phyloP scores from a whole-genome alignment of 129 eudicot genomes.

The Logfia minima region DNA sequence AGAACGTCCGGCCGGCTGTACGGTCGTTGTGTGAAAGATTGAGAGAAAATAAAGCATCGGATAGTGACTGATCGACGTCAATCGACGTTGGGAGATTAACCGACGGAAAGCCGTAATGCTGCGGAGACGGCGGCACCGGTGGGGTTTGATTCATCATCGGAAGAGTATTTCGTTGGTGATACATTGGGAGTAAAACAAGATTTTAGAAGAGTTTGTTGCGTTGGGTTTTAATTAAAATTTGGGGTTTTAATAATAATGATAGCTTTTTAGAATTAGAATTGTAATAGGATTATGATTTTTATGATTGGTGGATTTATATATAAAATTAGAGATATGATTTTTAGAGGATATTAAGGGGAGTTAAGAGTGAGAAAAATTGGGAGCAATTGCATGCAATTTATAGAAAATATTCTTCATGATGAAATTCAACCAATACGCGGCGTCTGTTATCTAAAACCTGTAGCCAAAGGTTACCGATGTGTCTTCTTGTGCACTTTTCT shows the following conservation, averaged over 20 bases:
- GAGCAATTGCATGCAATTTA: constrained; percentile 49
- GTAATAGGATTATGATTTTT: constrained; percentile 11
- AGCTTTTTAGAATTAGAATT: neutral
- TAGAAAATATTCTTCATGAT: constrained; percentile 36
- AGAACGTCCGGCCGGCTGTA: neutral
- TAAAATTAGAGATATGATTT: neutral
- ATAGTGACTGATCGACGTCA: constrained; percentile 24
- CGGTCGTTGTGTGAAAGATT: constrained; percentile 4
- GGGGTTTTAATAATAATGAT: neutral
- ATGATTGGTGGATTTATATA: neutral
- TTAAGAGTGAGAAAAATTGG: neutral
- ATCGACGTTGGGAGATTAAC: constrained; percentile 21
- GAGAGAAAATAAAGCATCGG: constrained; percentile 17
- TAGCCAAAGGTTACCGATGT: neutral
- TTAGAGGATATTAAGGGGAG: neutral
- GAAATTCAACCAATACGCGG: constrained; percentile 29
- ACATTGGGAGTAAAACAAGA: constrained; percentile 19
- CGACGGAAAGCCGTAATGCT: constrained; percentile 21
- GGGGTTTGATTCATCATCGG: constrained; percentile 21
- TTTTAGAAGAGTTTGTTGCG: constrained; percentile 21
- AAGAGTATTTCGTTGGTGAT: constrained; percentile 12
- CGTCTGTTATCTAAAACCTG: constrained; percentile 30
- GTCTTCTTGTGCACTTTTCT: neutral
- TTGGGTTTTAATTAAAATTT: neutral
- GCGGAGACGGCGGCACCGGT: constrained; percentile 1